Evolutionary conservation across 2,329 filamentous ascomycete species (phyloP), one percentile per base, ranked within the genome.

Genomic region (Atkinsonella texensis): DNA sequence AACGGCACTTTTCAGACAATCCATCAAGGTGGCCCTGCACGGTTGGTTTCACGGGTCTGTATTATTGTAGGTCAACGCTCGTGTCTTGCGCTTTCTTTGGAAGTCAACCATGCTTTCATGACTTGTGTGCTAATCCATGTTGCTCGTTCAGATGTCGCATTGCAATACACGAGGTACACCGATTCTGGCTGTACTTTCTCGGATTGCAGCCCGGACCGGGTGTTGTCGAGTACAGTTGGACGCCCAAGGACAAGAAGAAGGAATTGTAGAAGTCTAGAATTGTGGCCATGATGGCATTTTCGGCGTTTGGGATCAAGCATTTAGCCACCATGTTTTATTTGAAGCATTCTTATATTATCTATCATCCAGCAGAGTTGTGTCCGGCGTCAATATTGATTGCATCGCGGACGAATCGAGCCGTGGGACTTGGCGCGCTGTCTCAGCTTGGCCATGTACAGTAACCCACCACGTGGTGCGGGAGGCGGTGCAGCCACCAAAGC

Each of bases 1-100:
- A 67, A 66, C 84, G 32, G 65, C 69, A 5, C 69, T 81, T 15
- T 75, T 95, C 12, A 78, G 74, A 61, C 73, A 74, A 53, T 83
- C 82, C 0, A 73, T 80, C 46, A 76, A 79, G 58, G 80, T 83
- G 59, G 81, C 97, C 2, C 23, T 93, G 9, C 74, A 66, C 57
- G 78, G 79, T 54, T 98, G 89, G 87, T 51, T 82, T 6, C 69
- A 74, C 20, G 72, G 89, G 46, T 90, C 90, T 0, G 73, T 68
- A 45, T 77, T 76, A 55, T 52, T 86, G 86, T 93, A 76, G 81
- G 87, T 81, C 6, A 12, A n/a, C 15, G 10, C 35, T 38, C 31
- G 6, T 10, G 13, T 11, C 18, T 20, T 18, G 48, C 52, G 45
- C 51, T 47, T 28, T 10, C n/a, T 8, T 10, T 3, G n/a, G n/a